Conservation (phyloP, 495 filamentous ascomycete genomes). For the Talaromyces wortmannii region DNA sequence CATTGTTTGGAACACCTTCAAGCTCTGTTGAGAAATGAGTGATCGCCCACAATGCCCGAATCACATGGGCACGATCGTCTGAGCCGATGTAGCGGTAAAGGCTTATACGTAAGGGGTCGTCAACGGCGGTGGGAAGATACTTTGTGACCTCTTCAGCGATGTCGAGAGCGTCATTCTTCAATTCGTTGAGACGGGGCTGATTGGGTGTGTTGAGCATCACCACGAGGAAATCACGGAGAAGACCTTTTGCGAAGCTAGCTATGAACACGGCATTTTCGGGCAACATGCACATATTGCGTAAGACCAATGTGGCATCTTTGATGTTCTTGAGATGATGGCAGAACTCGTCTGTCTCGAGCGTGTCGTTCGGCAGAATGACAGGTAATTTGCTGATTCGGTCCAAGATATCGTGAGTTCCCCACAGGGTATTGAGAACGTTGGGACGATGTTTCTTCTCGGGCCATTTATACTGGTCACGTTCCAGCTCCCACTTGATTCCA, state of each 20-base stretch:
- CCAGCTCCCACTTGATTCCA: slow-evolving; percentile 72
- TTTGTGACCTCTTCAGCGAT: slow-evolving; percentile 87
- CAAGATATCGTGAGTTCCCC: slow-evolving; percentile 67
- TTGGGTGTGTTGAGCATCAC: slow-evolving; percentile 74
- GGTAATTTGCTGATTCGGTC: slow-evolving; percentile 55
- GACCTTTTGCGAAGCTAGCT: slow-evolving; percentile 56
- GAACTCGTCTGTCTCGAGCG: slow-evolving; percentile 67
- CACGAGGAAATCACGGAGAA: slow-evolving; percentile 71
- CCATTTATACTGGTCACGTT: slow-evolving; percentile 44
- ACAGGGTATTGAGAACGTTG: slow-evolving; percentile 61
- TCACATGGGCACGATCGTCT: slow-evolving; percentile 76
- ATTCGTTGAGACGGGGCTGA: slow-evolving; percentile 67
- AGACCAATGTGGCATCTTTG: slow-evolving; percentile 78
- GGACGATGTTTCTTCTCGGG: slow-evolving; percentile 19
- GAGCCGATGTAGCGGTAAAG: slow-evolving; percentile 64
- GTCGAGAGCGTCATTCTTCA: slow-evolving; percentile 88
- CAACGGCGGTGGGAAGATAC: slow-evolving; percentile 60
- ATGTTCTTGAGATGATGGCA: slow-evolving; percentile 64
- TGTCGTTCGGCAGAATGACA: slow-evolving; percentile 53
- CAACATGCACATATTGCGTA: slow-evolving; percentile 90
- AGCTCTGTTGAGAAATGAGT: slow-evolving; percentile 83
- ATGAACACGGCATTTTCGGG: slow-evolving; percentile 82
- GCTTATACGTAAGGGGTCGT: slow-evolving; percentile 73
- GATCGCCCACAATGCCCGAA: slow-evolving; percentile 76
- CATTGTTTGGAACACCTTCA: slow-evolving; percentile 58